Percentiles rank a stretch among this genome's conserved stretches.
Conservation (phyloP, 805 yeast species). For the Ogataea ganodermae region DNA sequence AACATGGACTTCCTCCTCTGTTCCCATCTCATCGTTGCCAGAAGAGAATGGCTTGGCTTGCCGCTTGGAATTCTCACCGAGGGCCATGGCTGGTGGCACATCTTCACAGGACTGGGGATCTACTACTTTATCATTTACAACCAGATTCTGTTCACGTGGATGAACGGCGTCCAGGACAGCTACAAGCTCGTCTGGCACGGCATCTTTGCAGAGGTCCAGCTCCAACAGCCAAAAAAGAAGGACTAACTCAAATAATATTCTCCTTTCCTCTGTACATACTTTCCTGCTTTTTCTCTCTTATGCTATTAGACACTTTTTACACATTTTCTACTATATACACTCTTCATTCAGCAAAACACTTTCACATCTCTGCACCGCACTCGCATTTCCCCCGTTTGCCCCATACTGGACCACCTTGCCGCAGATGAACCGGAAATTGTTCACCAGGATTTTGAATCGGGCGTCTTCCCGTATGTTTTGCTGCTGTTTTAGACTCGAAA, state of each 20-base stretch:
- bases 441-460: constrained; percentile 13
- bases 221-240: constrained; percentile 18
- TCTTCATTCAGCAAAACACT: constrained; percentile 1
- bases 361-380: constrained; percentile 3
- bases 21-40: constrained; percentile 50
- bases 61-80: constrained; percentile 87
- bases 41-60: constrained; percentile 66
- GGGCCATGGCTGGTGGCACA: constrained; percentile 98
- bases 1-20: constrained; percentile 86
- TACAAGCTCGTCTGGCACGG: constrained; percentile 61
- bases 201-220: constrained; percentile 52
- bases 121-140: constrained; percentile 80
- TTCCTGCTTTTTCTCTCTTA: neutral
- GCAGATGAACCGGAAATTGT: constrained; percentile 23
- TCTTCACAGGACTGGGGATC: constrained; percentile 82
- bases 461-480: constrained; percentile 7
- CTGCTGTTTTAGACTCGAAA: constrained; percentile 10
- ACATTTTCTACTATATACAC: neutral
- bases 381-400: constrained; percentile 2
- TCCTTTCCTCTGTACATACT: neutral
- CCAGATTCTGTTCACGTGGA: constrained; percentile 70
- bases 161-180: constrained; percentile 55
- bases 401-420: constrained; percentile 15
- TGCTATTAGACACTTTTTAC: constrained; percentile 1
- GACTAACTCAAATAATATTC: constrained; percentile 3